Conservation (phyloP, 2,329 filamentous ascomycete species). For the Paracoccidioides lutzii region DNA sequence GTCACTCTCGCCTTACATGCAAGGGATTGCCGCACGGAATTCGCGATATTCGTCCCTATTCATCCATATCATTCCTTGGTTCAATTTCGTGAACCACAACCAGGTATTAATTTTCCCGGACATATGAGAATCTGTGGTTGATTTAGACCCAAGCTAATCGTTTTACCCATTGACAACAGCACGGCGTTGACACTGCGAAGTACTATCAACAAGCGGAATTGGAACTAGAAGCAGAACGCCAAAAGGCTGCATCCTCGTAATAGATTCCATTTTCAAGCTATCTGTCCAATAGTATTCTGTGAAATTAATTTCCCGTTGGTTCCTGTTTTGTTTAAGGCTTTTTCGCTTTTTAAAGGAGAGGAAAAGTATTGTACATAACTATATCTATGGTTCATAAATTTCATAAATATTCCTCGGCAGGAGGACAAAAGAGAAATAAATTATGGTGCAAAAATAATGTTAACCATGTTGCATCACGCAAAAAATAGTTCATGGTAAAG, state of each 20-base stretch:
- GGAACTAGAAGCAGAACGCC: conserved; percentile 71
- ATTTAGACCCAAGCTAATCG: conserved; percentile 10
- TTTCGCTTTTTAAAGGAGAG: background rate
- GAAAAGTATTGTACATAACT: conserved; percentile 4
- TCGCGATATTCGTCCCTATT: conserved; percentile 82
- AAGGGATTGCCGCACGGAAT: conserved; percentile 84
- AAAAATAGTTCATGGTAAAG: background rate
- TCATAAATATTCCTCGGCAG: background rate
- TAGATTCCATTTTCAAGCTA: background rate
- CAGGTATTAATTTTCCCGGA: conserved; percentile 32
- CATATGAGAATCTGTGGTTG: background rate
- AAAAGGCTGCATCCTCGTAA: conserved; percentile 15
- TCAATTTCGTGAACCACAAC: conserved; percentile 95
- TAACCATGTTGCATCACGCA: background rate
- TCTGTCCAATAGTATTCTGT: background rate
- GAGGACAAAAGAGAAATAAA: background rate
- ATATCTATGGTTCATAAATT: background rate
- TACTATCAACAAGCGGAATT: conserved; percentile 93
- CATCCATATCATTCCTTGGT: conserved; percentile 79
- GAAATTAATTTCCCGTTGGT: background rate
- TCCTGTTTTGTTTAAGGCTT: background rate
- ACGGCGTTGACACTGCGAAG: conserved; percentile 95
- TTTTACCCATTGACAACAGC: conserved; percentile 37
- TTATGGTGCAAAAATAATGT: background rate
- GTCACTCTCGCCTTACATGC: conserved; percentile 70